phyloP scores from a whole-genome alignment of 441 rosid genomes.

The Gossypium davidsonii region DNA sequence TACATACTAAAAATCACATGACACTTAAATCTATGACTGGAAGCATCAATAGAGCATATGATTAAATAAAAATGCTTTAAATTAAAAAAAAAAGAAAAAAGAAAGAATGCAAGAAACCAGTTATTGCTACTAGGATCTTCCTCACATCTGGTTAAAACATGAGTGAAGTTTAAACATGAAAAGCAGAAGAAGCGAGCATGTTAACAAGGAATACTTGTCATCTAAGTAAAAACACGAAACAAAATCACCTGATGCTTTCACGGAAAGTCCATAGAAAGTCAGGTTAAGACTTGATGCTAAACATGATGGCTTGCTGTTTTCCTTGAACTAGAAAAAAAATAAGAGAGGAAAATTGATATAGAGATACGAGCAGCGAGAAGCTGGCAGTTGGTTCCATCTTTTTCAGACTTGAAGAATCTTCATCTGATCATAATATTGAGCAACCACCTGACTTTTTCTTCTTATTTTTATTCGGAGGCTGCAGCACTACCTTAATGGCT shows the following conservation, averaged over 20 bases:
- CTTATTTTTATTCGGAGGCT: constrained; percentile 81
- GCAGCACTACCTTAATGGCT: constrained; percentile 74
- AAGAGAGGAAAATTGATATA: background rate
- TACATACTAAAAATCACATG: background rate
- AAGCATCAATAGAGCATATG: background rate
- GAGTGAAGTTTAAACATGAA: constrained; percentile 17
- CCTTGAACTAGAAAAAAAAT: constrained; percentile 5
- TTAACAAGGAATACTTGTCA: constrained; percentile 21
- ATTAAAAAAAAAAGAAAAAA: background rate
- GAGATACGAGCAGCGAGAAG: constrained; percentile 11
- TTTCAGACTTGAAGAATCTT: constrained; percentile 22
- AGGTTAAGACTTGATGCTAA: constrained; percentile 26
- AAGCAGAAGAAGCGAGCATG: constrained; percentile 10
- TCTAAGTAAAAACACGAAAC: constrained; percentile 15
- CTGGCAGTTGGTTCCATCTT: constrained; percentile 22
- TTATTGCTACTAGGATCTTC: constrained; percentile 10
- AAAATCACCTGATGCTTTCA: constrained; percentile 24
- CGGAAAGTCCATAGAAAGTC: constrained; percentile 26
- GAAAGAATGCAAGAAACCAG: background rate
- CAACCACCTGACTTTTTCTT: constrained; percentile 63
- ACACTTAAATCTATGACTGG: background rate
- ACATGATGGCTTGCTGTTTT: constrained; percentile 26
- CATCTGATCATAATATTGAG: constrained; percentile 56
- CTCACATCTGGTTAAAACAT: constrained; percentile 15
- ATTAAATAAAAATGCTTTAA: background rate